phyloP scores from a whole-genome alignment of 2,329 filamentous ascomycete genomes.

The Aphanocladium album region DNA sequence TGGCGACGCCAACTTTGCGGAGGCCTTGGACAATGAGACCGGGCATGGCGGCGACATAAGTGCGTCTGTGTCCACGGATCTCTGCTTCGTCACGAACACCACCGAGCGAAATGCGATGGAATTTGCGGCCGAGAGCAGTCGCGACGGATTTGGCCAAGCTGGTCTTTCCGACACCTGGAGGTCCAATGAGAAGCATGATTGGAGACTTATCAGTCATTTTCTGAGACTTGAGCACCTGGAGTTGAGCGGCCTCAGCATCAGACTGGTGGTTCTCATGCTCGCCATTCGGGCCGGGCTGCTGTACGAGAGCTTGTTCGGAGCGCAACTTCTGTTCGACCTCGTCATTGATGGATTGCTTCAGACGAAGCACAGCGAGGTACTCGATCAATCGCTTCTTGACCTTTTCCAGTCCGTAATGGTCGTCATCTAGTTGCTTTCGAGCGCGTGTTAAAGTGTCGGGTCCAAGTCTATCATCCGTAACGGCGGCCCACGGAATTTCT shows the following conservation, averaged over 20 bases:
- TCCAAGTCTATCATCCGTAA: constrained; percentile 81
- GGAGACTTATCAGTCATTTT: constrained; percentile 92
- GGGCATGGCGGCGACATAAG: constrained; percentile 98
- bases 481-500: constrained; percentile 86
- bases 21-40: constrained; percentile 89
- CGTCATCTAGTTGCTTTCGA: constrained; percentile 85
- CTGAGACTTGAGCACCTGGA: constrained; percentile 73
- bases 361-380: constrained; percentile 89
- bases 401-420: constrained; percentile 93
- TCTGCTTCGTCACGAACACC: constrained; percentile 96
- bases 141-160: constrained; percentile 91
- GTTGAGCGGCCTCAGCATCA: constrained; percentile 48
- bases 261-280: constrained; percentile 25
- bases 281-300: constrained; percentile 35
- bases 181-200: constrained; percentile 87
- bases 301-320: constrained; percentile 43
- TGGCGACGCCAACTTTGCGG: constrained; percentile 91
- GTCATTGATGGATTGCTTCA: constrained; percentile 88
- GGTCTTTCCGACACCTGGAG: constrained; percentile 93
- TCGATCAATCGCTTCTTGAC: constrained; percentile 96
- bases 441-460: constrained; percentile 72
- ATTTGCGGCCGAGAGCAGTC: constrained; percentile 86
- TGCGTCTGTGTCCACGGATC: constrained; percentile 88
- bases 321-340: constrained; percentile 77
- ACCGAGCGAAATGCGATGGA: constrained; percentile 93